Evolutionary conservation across 1,139 yeast genomes (phyloP).

Genomic region (Candida tropicalis): DNA sequence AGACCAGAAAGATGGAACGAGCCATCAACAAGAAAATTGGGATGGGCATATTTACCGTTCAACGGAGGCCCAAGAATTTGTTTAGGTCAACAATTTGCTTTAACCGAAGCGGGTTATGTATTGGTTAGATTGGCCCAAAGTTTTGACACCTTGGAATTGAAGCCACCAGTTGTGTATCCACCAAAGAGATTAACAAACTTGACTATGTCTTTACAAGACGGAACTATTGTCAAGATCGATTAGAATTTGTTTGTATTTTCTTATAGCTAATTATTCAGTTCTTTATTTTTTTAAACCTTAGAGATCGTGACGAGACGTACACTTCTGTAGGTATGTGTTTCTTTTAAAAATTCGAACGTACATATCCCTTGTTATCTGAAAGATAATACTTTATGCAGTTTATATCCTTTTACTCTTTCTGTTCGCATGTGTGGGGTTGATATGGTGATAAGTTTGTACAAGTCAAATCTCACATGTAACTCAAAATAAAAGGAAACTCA

Average conservation of each 20-base stretch:
- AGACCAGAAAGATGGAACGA: slow-evolving; percentile 51
- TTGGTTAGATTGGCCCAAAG: slow-evolving; percentile 29
- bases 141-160: slow-evolving; percentile 1
- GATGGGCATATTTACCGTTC: slow-evolving; percentile 47
- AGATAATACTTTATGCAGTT: too few species aligned
- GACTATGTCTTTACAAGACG: slow-evolving; percentile 37
- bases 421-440: too few species aligned
- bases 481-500: not conserved
- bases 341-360: too few species aligned
- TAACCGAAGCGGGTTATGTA: slow-evolving; percentile 43
- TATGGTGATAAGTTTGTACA: too few species aligned
- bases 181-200: slow-evolving; percentile 36
- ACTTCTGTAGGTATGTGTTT: too few species aligned
- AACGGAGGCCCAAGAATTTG: slow-evolving; percentile 47
- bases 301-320: too few species aligned
- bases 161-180: slow-evolving; percentile 23
- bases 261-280: not conserved
- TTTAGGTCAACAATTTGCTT: slow-evolving; percentile 48
- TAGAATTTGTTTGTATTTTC: not conserved
- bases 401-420: too few species aligned
- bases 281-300: too few species aligned
- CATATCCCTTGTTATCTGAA: too few species aligned
- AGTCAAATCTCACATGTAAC: slow-evolving; percentile 4
- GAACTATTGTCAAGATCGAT: slow-evolving; percentile 18
- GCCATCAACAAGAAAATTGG: slow-evolving; percentile 25